Evolutionary conservation across 805 yeast species (phyloP), one percentile per base, ranked within the genome.

Genomic region (Debaryomyces hansenii): DNA sequence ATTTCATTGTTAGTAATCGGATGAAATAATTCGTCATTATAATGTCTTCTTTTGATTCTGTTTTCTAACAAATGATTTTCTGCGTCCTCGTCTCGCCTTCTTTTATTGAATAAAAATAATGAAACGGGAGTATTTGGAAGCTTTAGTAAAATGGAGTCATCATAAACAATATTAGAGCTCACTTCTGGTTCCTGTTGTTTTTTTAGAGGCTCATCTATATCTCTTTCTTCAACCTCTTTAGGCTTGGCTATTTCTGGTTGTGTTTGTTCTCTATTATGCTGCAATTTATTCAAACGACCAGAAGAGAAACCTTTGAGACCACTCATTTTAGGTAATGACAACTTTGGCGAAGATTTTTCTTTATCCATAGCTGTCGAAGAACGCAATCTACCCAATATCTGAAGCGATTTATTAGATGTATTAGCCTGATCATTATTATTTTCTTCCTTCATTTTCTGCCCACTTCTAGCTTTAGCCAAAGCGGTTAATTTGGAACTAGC

Each of bases 1-100:
- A 63, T 54, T 47, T 63, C 66, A 36, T 58, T 49, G 78, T 72
- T 72, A 72, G 78, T 72, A 70, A 70, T 57, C 35, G 71, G 67
- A 44, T 57, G 53, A 44, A 62, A 65, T 8, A 69, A 44, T 8
- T 54, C 53, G 10, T 40, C 31, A 39, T 52, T 51, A 20, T 52
- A 49, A 49, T 55, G 56, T 44, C 62, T 57, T 50, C 63, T 51
- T 39, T 64, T 65, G 10, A 42, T 48, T 37, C 51, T 51, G 27
- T 50, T 52, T 32, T 50, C 54, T 12, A 31, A 29, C 10, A 41
- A 34, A 38, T 42, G 28, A 11, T 34, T 24, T n/a, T 41, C 42
- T 33, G 35, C 33, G 16, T 40, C 20, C 6, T 24, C 40, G 4
- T 37, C 37, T 14, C 18, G 39, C 16, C 27, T n/a, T 9, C 47